A percentile compares a stretch with the other conserved stretches of the same genome.
These are phyloP conservation scores for Cryphonectria naterciae DNA, from an alignment of 2,329 filamentous ascomycete species.

Conservation along the genomic window DNA sequence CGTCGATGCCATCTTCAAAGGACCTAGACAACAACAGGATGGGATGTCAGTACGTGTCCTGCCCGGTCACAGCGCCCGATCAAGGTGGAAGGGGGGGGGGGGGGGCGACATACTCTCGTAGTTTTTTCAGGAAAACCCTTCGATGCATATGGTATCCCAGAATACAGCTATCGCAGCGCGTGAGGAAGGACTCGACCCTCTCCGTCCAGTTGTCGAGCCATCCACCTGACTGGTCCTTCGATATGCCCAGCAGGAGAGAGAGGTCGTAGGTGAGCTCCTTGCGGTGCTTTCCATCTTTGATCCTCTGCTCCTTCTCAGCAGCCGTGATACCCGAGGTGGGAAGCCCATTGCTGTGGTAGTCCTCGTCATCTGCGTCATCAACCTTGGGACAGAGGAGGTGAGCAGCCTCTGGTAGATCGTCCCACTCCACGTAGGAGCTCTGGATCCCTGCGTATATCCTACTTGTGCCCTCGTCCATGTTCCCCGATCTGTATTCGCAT, in stretches of 20 bases:
- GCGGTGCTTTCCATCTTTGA: slow-evolving; percentile 59
- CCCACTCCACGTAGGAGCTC: slow-evolving; percentile 31
- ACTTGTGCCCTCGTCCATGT: slow-evolving; percentile 35
- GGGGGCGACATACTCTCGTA: slow-evolving; percentile 57
- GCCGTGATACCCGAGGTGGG: slow-evolving; percentile 52
- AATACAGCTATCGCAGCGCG: slow-evolving; percentile 70
- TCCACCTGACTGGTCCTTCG: slow-evolving; percentile 60
- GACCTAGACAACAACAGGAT: slow-evolving; percentile 1
- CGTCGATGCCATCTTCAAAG: slow-evolving; percentile 46
- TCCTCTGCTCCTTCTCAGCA: slow-evolving; percentile 56
- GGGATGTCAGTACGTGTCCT: slow-evolving; percentile 1
- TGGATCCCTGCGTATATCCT: slow-evolving; percentile 35
- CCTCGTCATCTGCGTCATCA: slow-evolving; percentile 63
- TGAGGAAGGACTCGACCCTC: slow-evolving; percentile 62
- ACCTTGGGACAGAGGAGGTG: slow-evolving; percentile 73
- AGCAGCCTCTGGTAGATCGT: slow-evolving; percentile 46
- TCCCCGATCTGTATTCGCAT: slow-evolving; percentile 25
- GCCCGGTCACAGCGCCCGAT: background rate
- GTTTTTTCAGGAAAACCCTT: slow-evolving; percentile 62
- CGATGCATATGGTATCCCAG: slow-evolving; percentile 75
- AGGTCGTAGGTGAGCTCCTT: slow-evolving; percentile 68
- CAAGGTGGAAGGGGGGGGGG: background rate
- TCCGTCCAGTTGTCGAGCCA: slow-evolving; percentile 63
- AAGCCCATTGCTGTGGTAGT: slow-evolving; percentile 62
- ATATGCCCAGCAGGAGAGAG: slow-evolving; percentile 70